phyloP scores from a whole-genome alignment of 192 early-diverging fungal genomes.

The Coemansia sp. region DNA sequence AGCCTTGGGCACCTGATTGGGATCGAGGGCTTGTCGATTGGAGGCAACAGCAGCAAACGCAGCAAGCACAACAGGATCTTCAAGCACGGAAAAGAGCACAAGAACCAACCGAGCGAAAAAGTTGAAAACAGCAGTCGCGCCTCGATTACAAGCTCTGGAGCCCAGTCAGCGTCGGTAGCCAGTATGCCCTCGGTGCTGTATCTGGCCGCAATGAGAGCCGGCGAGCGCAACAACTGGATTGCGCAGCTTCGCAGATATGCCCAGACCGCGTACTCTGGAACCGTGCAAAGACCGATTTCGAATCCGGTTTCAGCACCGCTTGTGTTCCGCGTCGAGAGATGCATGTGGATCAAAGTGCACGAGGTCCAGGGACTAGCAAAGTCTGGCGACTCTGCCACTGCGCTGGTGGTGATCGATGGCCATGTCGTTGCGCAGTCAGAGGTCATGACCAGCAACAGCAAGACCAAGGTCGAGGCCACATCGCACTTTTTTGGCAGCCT shows the following conservation, averaged over 20 bases:
- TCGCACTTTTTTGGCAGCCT: conserved; percentile 43
- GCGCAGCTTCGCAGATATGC: conserved; percentile 28
- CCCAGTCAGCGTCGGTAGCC: neutral
- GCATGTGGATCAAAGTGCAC: conserved; percentile 44
- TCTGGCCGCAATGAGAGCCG: conserved; percentile 26
- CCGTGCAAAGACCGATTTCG: conserved; percentile 4
- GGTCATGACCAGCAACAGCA: conserved; percentile 8
- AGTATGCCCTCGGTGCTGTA: conserved; percentile 24
- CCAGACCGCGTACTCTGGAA: conserved; percentile 10
- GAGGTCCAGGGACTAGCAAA: conserved; percentile 25
- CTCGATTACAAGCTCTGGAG: neutral
- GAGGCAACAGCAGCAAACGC: conserved; percentile 11
- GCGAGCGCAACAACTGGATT: conserved; percentile 49
- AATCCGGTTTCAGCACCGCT: conserved; percentile 9
- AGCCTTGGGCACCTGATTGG: conserved; percentile 19
- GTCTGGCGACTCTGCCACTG: conserved; percentile 4
- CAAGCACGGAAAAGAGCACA: neutral
- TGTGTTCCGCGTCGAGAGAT: conserved; percentile 34
- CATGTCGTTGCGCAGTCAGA: conserved; percentile 28
- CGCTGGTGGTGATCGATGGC: conserved; percentile 33
- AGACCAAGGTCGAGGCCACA: conserved; percentile 7
- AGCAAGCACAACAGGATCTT: neutral
- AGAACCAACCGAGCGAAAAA: neutral
- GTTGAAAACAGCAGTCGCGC: neutral
- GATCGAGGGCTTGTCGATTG: conserved; percentile 1